Percentiles rank a stretch among this genome's conserved stretches.
These are phyloP conservation scores for Knufia petricola DNA, from an alignment of 2,329 filamentous ascomycete species.

Conservation along the genomic window DNA sequence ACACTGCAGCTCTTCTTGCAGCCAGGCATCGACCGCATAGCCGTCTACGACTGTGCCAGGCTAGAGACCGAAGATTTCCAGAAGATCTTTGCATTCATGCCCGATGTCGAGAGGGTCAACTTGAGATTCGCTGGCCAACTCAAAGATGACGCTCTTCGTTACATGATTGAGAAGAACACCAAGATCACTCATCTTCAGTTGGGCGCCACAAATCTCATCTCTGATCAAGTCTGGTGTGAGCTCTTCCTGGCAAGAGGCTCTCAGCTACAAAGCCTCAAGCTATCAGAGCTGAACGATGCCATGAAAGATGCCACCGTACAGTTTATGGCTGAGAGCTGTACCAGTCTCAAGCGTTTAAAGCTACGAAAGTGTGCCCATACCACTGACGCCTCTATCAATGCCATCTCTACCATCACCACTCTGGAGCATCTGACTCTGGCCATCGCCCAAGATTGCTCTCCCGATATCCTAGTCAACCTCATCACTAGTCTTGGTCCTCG, in stretches of 20 bases:
- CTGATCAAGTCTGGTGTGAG: constrained; percentile 63
- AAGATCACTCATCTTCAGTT: constrained; percentile 65
- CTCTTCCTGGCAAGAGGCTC: constrained; percentile 58
- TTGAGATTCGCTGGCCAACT: constrained; percentile 82
- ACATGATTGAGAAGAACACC: constrained; percentile 63
- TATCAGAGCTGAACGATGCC: constrained; percentile 76
- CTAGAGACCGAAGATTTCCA: constrained; percentile 68
- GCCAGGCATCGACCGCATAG: constrained; percentile 46
- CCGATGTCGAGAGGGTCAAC: constrained; percentile 60
- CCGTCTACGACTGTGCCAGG: constrained; percentile 55
- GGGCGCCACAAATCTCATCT: constrained; percentile 74
- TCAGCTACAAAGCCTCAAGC: constrained; percentile 57
- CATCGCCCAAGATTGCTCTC: constrained; percentile 48
- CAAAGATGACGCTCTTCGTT: constrained; percentile 75
- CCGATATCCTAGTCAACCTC: constrained; percentile 51
- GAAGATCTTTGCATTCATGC: constrained; percentile 67
- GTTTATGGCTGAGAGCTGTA: constrained; percentile 54
- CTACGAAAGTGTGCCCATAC: constrained; percentile 70
- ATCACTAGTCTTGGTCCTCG: constrained; percentile 53
- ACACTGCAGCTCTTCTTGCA: constrained; percentile 39
- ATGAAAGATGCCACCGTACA: constrained; percentile 63
- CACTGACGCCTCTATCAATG: constrained; percentile 53
- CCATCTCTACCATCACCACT: constrained; percentile 51
- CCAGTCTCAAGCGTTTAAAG: constrained; percentile 64
- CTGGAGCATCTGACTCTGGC: constrained; percentile 70